Evolutionary conservation across 2,329 filamentous ascomycete genomes (phyloP), one percentile per base, ranked within the genome.

Genomic region (Akanthomyces lecanii): DNA sequence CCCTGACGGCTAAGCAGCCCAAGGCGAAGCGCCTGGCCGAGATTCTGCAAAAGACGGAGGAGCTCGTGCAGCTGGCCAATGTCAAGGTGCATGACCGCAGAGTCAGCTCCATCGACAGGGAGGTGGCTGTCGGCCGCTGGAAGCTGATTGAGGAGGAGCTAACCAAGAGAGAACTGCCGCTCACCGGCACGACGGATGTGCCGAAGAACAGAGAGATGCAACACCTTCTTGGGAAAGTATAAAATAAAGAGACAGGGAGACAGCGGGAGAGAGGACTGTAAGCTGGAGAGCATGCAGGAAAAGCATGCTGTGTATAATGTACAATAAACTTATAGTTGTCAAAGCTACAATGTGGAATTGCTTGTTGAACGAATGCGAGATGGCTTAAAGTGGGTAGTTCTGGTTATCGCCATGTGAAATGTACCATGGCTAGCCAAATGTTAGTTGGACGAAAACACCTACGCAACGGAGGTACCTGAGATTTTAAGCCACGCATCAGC

Each of bases 111-210:
- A 85, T 90, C 40, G 85, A 94, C 73, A 86, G 85, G 73, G 90
- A 94, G 75, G 85, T 83, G 69, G 81, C 84, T 55, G 73, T 90
- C 48, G 92, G 92, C 33, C 81, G 90, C 70, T 90, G 89, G 85
- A 95, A 95, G 84, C 75, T 92, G 56, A 91, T 94, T 70, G 83
- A 90, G 73, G 79, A 87, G 70, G 89, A 91, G 75, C 78, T 94
- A 66, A 76, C 76, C 70, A 81, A 83, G 72, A 80, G 87, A 62
- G 83, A 82, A 18, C 73, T 93, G 67, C 85, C 88, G 8, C 76
- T 85, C 18, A 78, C 77, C 4, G 85, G 84, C 3, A 76, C 77
- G 54, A 74, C 72, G 10, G 72, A 73, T 8, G 66, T 75, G 54
- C 67, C 71, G 16, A 77, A 75, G 71, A 77, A 76, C 66, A 78